A percentile compares a stretch with the other conserved stretches of the same genome.
These are phyloP conservation scores for Microbotryum saponariae DNA, from an alignment of 1,284 basidiomycete genomes.

Conservation along the genomic window DNA sequence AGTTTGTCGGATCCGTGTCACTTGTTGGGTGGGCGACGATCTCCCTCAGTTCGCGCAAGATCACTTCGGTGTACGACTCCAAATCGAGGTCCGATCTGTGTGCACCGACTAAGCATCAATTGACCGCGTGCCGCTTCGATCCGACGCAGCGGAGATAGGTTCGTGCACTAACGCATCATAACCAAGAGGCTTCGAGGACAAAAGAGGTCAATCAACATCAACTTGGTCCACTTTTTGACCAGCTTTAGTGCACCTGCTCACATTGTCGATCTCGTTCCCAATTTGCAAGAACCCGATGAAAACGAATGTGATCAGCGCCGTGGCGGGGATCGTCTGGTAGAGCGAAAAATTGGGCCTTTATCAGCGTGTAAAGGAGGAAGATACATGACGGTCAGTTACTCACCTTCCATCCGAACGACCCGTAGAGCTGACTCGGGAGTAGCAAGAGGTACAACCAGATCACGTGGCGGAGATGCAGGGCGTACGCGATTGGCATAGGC, in stretches of 20 bases:
- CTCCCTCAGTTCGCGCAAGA: slow-evolving; percentile 57
- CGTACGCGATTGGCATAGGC: background rate
- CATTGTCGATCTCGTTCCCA: slow-evolving; percentile 50
- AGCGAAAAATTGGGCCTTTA: background rate
- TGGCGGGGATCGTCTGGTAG: slow-evolving; percentile 15
- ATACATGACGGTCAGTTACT: background rate
- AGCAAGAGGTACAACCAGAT: slow-evolving; percentile 43
- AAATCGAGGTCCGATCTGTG: slow-evolving; percentile 54
- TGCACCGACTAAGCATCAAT: too few species aligned
- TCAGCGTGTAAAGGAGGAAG: background rate
- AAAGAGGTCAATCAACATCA: background rate
- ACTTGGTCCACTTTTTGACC: background rate
- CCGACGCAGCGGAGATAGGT: background rate
- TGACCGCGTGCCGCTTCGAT: too few species aligned
- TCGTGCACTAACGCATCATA: slow-evolving; percentile 34
- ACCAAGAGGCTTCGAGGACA: slow-evolving; percentile 53
- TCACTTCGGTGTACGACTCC: slow-evolving; percentile 55
- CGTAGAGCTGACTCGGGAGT: slow-evolving; percentile 58
- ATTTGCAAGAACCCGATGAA: slow-evolving; percentile 56
- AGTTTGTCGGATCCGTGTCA: slow-evolving; percentile 47
- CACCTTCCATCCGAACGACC: slow-evolving; percentile 47
- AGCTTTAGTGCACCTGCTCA: background rate
- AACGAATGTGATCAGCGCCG: slow-evolving; percentile 24
- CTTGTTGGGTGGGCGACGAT: slow-evolving; percentile 53
- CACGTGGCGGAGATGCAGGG: slow-evolving; percentile 1